These are phyloP conservation scores for Rhynchospora tenuis DNA, from an alignment of 176 grass and related monocot genomes.

Conservation along the genomic window DNA sequence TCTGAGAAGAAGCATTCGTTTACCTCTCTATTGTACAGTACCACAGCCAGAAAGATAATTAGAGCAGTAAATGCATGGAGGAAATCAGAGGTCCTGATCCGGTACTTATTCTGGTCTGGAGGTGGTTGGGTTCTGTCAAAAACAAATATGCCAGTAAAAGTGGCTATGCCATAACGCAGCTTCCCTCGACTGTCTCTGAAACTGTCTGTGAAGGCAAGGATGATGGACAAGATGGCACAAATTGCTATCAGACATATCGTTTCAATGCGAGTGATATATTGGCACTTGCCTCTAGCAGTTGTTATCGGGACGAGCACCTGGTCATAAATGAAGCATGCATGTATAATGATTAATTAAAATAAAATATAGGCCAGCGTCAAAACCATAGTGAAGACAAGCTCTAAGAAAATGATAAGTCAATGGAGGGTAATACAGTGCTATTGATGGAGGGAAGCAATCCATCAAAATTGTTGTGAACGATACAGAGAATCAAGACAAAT, in stretches of 20 bases:
- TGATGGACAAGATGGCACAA: neutral
- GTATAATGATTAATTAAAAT: neutral
- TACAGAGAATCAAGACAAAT: no score
- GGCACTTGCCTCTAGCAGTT: neutral
- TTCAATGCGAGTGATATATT: neutral
- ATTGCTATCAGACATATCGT: neutral
- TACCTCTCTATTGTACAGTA: constrained; percentile 4
- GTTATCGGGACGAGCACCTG: constrained; percentile 14
- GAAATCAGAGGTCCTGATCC: constrained; percentile 3
- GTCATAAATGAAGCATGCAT: neutral
- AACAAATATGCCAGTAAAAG: constrained; percentile 5
- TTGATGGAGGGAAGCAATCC: no score
- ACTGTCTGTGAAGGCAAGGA: constrained; percentile 16
- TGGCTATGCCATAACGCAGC: constrained; percentile 20
- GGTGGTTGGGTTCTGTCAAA: constrained; percentile 1
- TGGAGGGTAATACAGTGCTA: no score
- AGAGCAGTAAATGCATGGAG: constrained; percentile 8
- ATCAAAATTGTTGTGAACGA: no score
- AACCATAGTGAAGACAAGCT: neutral
- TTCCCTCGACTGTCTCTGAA: constrained; percentile 6
- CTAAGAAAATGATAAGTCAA: neutral
- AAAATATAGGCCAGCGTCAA: neutral
- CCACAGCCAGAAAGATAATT: constrained; percentile 9
- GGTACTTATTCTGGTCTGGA: constrained; percentile 1
- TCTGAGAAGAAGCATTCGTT: neutral